phyloP scores from a whole-genome alignment of 2,329 filamentous ascomycete genomes.

The Apiospora phragmitis region DNA sequence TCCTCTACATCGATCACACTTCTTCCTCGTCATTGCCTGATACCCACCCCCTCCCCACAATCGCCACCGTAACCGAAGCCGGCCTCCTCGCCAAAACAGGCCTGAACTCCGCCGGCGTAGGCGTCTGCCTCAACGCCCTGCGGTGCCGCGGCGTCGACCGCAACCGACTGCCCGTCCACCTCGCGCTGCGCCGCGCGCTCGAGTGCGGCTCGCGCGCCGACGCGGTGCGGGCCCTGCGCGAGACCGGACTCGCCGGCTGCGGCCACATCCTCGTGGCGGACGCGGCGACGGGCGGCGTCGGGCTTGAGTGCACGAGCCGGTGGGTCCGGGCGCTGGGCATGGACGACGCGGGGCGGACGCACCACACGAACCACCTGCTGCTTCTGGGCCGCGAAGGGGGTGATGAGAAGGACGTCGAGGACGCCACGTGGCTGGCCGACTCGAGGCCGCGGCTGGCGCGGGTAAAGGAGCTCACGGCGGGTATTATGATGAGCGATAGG shows the following conservation, averaged over 20 bases:
- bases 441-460: constrained; percentile 27
- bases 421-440: constrained; percentile 32
- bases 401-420: constrained; percentile 29
- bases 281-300: constrained; percentile 35
- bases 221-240: constrained; percentile 45
- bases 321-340: constrained; percentile 30
- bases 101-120: constrained; percentile 59
- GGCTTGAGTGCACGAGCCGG: constrained; percentile 44
- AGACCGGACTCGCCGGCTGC: constrained; percentile 47
- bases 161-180: constrained; percentile 57
- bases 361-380: constrained; percentile 47
- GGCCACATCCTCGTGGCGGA: constrained; percentile 53
- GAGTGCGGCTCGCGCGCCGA: constrained; percentile 49
- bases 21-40: constrained; percentile 42
- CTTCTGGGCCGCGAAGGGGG: constrained; percentile 11
- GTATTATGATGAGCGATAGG: background rate
- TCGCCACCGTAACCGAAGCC: constrained; percentile 58
- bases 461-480: constrained; percentile 25
- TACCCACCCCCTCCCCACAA: constrained; percentile 41
- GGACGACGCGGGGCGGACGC: constrained; percentile 32
- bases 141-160: constrained; percentile 54
- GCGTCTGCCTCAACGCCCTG: constrained; percentile 63
- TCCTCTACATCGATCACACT: constrained; percentile 46
- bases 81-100: constrained; percentile 68
- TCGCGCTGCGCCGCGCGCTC: constrained; percentile 56